These are phyloP conservation scores for Trichoderma sp. DNA, from an alignment of 2,329 filamentous ascomycete species.

Conservation along the genomic window DNA sequence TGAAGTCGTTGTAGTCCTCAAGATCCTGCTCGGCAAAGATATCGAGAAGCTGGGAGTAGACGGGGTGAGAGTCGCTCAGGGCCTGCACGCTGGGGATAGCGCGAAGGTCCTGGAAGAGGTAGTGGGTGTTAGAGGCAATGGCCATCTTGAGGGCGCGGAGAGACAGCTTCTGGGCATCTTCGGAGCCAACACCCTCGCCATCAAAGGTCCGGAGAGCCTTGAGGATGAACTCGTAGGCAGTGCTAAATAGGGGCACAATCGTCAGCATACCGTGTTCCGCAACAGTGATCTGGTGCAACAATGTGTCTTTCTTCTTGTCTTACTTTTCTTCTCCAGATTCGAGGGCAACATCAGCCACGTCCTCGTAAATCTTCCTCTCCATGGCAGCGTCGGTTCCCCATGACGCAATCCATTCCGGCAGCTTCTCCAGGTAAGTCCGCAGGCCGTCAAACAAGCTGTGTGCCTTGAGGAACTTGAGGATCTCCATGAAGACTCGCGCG, in stretches of 20 bases:
- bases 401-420: slow-evolving; percentile 75
- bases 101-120: slow-evolving; percentile 77
- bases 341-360: slow-evolving; percentile 76
- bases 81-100: slow-evolving; percentile 81
- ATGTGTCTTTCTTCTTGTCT: slow-evolving; percentile 36
- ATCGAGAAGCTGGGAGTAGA: slow-evolving; percentile 88
- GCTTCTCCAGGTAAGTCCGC: slow-evolving; percentile 76
- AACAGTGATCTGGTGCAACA: neutral
- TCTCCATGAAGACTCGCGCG: slow-evolving; percentile 86
- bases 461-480: slow-evolving; percentile 76
- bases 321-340: slow-evolving; percentile 76
- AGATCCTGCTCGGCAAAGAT: slow-evolving; percentile 93
- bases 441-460: slow-evolving; percentile 79
- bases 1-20: slow-evolving; percentile 94
- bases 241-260: slow-evolving; percentile 35
- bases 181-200: slow-evolving; percentile 54
- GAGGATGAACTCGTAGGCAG: slow-evolving; percentile 66
- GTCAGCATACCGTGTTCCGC: neutral
- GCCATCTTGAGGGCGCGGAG: slow-evolving; percentile 56
- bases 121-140: slow-evolving; percentile 54
- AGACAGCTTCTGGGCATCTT: slow-evolving; percentile 60
- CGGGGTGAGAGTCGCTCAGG: slow-evolving; percentile 77
- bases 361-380: slow-evolving; percentile 78
- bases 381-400: slow-evolving; percentile 85
- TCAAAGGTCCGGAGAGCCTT: slow-evolving; percentile 62